Conservation (phyloP, 1,284 basidiomycete genomes). For the Ganoderma lingzhi region DNA sequence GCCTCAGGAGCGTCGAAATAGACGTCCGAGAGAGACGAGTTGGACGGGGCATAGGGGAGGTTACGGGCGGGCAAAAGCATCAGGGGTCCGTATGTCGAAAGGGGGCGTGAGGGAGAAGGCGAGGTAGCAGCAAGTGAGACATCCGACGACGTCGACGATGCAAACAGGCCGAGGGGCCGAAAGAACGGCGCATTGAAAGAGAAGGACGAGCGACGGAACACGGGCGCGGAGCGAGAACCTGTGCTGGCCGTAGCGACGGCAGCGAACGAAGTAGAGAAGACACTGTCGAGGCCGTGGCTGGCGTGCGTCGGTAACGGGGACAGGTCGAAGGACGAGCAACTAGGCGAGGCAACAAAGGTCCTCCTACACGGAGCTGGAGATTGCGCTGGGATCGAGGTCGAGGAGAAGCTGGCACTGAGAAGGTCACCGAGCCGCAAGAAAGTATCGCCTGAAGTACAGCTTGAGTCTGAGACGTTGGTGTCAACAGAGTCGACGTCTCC, state of each 20-base stretch:
- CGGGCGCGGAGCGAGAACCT: neutral
- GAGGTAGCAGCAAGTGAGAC: neutral
- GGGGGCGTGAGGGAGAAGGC: neutral
- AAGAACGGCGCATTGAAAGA: neutral
- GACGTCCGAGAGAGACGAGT: neutral
- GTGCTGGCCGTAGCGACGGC: neutral
- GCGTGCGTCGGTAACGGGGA: neutral
- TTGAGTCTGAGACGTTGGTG: neutral
- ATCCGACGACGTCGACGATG: conserved; percentile 5
- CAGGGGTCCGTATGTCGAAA: neutral
- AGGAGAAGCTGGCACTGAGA: neutral
- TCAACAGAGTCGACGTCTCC: neutral
- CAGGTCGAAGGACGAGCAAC: neutral
- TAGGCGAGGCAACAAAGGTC: neutral
- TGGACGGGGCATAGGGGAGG: neutral
- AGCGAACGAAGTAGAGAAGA: conserved; percentile 2
- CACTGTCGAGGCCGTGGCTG: neutral
- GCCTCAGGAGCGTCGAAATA: neutral
- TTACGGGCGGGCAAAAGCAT: neutral
- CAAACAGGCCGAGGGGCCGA: neutral
- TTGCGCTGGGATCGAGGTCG: neutral
- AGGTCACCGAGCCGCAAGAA: neutral
- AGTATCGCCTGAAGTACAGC: neutral
- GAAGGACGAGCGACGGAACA: neutral
- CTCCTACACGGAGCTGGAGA: neutral